Conservation (phyloP, 148 eudicot species). For the Talinum fruticosum region DNA sequence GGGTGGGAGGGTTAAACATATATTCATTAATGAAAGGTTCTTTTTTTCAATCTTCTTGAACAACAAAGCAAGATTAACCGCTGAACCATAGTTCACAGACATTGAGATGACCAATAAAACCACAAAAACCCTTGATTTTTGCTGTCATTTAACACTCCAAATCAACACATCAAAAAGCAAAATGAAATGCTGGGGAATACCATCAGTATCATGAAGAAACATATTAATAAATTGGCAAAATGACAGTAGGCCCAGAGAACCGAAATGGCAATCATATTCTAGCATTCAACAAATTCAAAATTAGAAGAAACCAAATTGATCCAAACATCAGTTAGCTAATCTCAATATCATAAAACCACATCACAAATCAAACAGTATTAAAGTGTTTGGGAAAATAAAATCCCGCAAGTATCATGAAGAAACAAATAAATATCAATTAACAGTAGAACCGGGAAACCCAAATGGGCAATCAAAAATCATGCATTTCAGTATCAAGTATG, state of each 20-base stretch:
- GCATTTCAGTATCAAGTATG: constrained; percentile 7
- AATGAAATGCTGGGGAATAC: neutral
- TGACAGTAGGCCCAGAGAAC: neutral
- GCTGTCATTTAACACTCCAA: neutral
- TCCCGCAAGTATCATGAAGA: neutral
- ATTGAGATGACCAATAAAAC: neutral
- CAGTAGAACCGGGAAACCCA: neutral
- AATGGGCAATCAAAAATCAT: neutral
- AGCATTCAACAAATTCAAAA: neutral
- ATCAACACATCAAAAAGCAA: neutral
- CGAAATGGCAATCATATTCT: neutral
- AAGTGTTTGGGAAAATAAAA: neutral
- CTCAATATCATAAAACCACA: neutral
- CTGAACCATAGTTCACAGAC: neutral
- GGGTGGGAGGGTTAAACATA: neutral
- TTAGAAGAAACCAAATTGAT: no score
- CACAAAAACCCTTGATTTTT: neutral
- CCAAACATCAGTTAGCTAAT: no score
- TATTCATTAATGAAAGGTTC: neutral
- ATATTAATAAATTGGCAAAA: no score
- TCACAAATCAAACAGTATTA: neutral
- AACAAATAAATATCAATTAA: neutral
- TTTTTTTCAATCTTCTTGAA: neutral
- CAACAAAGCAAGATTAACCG: neutral
- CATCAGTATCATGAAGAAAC: no score